These are phyloP conservation scores for Neurospora sp. DNA, from an alignment of 495 filamentous ascomycete species.

Conservation along the genomic window DNA sequence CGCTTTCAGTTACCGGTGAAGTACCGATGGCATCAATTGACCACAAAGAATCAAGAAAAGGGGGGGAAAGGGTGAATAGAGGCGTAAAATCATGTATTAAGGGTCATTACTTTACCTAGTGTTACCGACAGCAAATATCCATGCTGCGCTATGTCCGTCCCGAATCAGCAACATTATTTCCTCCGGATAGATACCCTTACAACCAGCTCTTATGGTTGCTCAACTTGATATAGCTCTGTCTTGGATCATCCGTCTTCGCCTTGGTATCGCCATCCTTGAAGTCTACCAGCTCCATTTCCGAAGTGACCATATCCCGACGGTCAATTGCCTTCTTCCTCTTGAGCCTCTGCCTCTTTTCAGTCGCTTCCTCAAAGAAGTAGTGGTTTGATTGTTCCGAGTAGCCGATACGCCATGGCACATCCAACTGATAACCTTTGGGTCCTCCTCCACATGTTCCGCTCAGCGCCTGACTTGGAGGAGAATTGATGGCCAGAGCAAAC, in stretches of 20 bases:
- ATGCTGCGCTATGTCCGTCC: not conserved
- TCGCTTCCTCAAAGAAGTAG: constrained; percentile 30
- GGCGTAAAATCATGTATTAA: not conserved
- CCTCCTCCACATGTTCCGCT: constrained; percentile 57
- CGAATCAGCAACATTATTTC: not conserved
- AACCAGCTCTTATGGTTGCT: not conserved
- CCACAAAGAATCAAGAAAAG: not conserved
- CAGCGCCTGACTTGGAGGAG: constrained; percentile 44
- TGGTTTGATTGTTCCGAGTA: constrained; percentile 29
- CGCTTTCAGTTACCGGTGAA: not conserved
- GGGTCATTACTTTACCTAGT: not conserved
- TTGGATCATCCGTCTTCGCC: not conserved
- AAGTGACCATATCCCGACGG: not conserved
- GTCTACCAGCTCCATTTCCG: not conserved
- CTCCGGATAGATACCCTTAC: not conserved
- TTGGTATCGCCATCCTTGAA: not conserved
- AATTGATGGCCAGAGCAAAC: constrained; percentile 60
- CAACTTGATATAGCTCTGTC: not conserved
- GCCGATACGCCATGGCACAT: constrained; percentile 49
- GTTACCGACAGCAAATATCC: not conserved
- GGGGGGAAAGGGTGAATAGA: not conserved
- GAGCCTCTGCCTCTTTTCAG: not conserved
- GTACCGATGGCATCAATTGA: not conserved
- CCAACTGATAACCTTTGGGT: constrained; percentile 41
- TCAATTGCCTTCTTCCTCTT: not conserved